Evolutionary conservation across 2,329 filamentous ascomycete species (phyloP).

Genomic region (Claviceps pusilla): DNA sequence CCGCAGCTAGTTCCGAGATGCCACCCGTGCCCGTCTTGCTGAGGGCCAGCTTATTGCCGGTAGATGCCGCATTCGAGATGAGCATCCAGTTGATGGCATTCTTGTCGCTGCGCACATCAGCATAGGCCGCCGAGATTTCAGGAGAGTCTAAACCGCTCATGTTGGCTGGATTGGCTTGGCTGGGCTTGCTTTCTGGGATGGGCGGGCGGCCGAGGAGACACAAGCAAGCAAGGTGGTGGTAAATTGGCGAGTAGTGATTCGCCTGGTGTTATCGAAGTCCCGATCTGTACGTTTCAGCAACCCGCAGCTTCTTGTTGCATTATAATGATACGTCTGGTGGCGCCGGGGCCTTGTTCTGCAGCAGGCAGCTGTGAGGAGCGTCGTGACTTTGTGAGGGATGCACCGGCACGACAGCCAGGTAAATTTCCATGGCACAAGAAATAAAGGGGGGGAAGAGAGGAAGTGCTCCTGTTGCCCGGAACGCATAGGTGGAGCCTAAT

Average conservation of each 20-base stretch:
- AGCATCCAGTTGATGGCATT: slow-evolving; percentile 52
- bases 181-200: background rate
- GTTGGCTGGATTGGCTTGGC: background rate
- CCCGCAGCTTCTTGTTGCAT: background rate
- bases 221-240: background rate
- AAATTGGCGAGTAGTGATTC: background rate
- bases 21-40: slow-evolving; percentile 45
- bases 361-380: background rate
- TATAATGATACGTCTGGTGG: background rate
- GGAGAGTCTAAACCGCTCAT: slow-evolving; percentile 44
- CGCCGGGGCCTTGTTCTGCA: background rate
- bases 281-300: background rate
- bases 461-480: background rate
- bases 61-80: slow-evolving; percentile 41
- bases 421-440: background rate
- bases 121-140: slow-evolving; percentile 49
- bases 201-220: background rate
- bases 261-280: background rate
- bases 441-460: background rate
- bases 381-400: background rate
- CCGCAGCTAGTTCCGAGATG: slow-evolving; percentile 38
- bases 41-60: slow-evolving; percentile 42
- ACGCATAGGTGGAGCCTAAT: no score
- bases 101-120: slow-evolving; percentile 52
- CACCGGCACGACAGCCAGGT: background rate